Evolutionary conservation across 2,329 filamentous ascomycete species (phyloP), one percentile per base, ranked within the genome.

Genomic region (Fusarium odoratissimum): DNA sequence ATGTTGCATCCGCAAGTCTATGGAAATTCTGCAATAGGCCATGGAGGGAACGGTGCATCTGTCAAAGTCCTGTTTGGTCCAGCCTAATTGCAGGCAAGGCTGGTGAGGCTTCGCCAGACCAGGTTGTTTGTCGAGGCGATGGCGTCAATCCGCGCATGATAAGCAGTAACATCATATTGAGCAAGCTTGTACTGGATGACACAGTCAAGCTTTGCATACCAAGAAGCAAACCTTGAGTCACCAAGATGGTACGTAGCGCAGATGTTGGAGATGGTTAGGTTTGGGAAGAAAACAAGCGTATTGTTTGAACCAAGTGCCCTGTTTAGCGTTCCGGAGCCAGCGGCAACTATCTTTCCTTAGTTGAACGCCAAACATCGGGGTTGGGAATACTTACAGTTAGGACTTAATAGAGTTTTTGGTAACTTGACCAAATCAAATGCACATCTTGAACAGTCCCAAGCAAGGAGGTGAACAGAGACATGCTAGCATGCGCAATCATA

Each of bases 1-100:
- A 72, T 60, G 57, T 56, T 65, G 48, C 64, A 71, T 74, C 66
- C 71, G 65, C 72, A 60, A 70, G 55, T 52, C 55, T 58, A 65
- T 63, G 38, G 48, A 58, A 42, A 35, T 30, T 45, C 40, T 60
- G 65, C 49, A 16, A 49, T 42, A 44, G 37, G 44, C 64, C 37
- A 41, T 48, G 31, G 35, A 33, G 25, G 42, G 35, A 38, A 37
- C 37, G 28, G 64, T 64, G 51, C 67, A 58, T 52, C 68, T 55
- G 59, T 71, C 63, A 66, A 41, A 68, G 33, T 38, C 51, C 61
- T 31, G 54, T 71, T 69, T 67, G 59, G 62, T 64, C 37, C 46
- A 54, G 57, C 44, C 55, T 38, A 38, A 57, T 46, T 59, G 46
- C 52, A 63, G 54, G 51, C 69, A 61, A 72, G 60, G 45, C 30